Evolutionary conservation across 495 filamentous ascomycete genomes (phyloP), one percentile per base, ranked within the genome.

Genomic region (Sordaria brevicollis): DNA sequence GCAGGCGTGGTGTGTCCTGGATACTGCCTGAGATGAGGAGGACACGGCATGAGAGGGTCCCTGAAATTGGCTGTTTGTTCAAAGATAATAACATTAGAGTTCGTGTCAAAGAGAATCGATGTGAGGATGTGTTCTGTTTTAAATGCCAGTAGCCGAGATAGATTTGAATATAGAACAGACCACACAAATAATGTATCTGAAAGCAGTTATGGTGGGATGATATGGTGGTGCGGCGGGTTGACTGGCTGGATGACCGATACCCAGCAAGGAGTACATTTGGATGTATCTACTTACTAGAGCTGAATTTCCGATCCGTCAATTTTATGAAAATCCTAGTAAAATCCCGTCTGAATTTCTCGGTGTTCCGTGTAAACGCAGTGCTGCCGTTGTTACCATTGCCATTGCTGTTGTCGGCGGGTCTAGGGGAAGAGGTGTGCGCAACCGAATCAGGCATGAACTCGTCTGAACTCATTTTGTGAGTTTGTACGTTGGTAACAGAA

Each of bases 301-400:
- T 80, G 67, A 84, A 85, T 35, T 76, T 77, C 65, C 76, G 77
- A 71, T 84, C 81, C 3, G 73, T 67, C 15, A 84, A 76, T 15
- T 77, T 73, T 15, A 69, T 43, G 65, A 78, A 81, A 21, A 72
- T 68, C 15, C 49, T 33, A 34, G 82, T 79, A 68, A 85, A 88
- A 57, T 93, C 91, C 21, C 92, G 89, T 1, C 73, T 71, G 49
- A 75, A 79, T 66, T 80, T 79, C 49, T 78, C 76, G 17, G 74
- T 79, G 62, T 79, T 76, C 77, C 78, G 78, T 11, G 34, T 36
- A 13, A 67, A 35, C 6, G 67, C 39, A 2, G 39, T 68, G 19
- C 70, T 71, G 31, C 43, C 68, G 4, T 25, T 39, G 15, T 69
- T 71, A 67, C 65, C 65, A 8, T 37, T 36, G 68, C 70, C n/a